A percentile compares a stretch with the other conserved stretches of the same genome.
phyloP scores from a whole-genome alignment of 768 basidiomycete species.

The Clitopilus passeckerianus region DNA sequence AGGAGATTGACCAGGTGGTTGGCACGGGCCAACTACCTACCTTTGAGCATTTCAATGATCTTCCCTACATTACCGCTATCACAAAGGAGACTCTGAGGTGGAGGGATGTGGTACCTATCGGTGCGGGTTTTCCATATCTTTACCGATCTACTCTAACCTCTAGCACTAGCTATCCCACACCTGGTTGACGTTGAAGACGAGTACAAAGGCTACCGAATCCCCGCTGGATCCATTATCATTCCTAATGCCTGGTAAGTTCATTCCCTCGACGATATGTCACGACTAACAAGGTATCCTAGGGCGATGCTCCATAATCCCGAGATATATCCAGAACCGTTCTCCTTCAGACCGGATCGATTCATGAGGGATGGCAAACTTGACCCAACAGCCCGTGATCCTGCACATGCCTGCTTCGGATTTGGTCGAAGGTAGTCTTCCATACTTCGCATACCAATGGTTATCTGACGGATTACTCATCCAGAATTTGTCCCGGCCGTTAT shows the following conservation, averaged over 20 bases:
- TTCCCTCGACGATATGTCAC: too few species aligned
- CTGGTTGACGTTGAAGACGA: constrained; percentile 10
- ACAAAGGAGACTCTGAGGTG: constrained; percentile 23
- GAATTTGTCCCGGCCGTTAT: constrained; percentile 28
- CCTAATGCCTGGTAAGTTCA: constrained; percentile 25
- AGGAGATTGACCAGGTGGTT: constrained; percentile 26
- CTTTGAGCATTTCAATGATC: constrained; percentile 16
- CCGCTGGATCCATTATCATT: constrained; percentile 25
- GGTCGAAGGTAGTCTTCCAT: constrained; percentile 17
- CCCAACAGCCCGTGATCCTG: constrained; percentile 18
- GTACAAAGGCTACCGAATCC: constrained; percentile 24
- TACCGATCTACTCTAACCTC: background rate
- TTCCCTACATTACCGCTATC: constrained; percentile 27
- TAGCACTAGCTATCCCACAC: background rate
- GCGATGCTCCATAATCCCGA: constrained; percentile 33
- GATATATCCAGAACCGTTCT: constrained; percentile 32
- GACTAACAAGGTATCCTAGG: constrained; percentile 17
- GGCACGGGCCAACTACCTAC: constrained; percentile 25
- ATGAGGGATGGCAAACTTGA: constrained; percentile 20
- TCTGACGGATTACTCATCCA: background rate
- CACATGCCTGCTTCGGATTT: constrained; percentile 24
- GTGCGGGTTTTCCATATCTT: constrained; percentile 5
- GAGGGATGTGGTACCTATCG: constrained; percentile 18
- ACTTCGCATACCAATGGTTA: background rate
- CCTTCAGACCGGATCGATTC: constrained; percentile 38